Conservation (phyloP, 352 stramenopile genomes). For the Globisporangium alternatum region DNA sequence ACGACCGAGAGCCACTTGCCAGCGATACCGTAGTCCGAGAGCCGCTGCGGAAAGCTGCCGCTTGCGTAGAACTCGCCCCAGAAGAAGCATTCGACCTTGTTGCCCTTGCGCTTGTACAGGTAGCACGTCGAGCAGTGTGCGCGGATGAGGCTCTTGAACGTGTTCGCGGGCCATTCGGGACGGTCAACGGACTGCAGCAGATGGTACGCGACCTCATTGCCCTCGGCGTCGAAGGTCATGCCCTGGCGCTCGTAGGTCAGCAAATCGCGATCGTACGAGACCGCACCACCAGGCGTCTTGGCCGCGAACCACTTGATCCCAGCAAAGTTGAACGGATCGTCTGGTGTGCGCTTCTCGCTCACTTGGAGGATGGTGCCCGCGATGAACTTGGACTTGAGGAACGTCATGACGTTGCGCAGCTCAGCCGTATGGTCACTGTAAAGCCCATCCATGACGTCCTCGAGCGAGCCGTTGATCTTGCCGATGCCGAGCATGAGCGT, state of each 20-base stretch:
- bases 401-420: slow-evolving; percentile 37
- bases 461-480: slow-evolving; percentile 32
- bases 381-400: slow-evolving; percentile 29
- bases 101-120: slow-evolving; percentile 22
- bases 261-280: slow-evolving; percentile 38
- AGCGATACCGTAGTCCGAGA: slow-evolving; percentile 32
- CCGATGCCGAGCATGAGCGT: slow-evolving; percentile 30
- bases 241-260: slow-evolving; percentile 53
- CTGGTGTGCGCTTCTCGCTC: slow-evolving; percentile 24
- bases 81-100: slow-evolving; percentile 30
- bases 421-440: slow-evolving; percentile 38
- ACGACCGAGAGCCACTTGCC: slow-evolving; percentile 38
- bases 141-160: slow-evolving; percentile 28
- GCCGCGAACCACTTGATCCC: slow-evolving; percentile 43
- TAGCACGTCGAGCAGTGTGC: slow-evolving; percentile 31
- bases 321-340: slow-evolving; percentile 36
- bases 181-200: slow-evolving; percentile 42
- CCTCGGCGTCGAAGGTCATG: slow-evolving; percentile 27
- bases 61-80: slow-evolving; percentile 31
- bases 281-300: slow-evolving; percentile 22
- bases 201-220: slow-evolving; percentile 39
- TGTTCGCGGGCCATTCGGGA: slow-evolving; percentile 24
- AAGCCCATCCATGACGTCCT: slow-evolving; percentile 45
- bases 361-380: slow-evolving; percentile 40
- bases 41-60: slow-evolving; percentile 25